Base-by-base conservation (phyloP, 192 early-diverging fungal genomes). In the Coemansia sp. region DNA sequence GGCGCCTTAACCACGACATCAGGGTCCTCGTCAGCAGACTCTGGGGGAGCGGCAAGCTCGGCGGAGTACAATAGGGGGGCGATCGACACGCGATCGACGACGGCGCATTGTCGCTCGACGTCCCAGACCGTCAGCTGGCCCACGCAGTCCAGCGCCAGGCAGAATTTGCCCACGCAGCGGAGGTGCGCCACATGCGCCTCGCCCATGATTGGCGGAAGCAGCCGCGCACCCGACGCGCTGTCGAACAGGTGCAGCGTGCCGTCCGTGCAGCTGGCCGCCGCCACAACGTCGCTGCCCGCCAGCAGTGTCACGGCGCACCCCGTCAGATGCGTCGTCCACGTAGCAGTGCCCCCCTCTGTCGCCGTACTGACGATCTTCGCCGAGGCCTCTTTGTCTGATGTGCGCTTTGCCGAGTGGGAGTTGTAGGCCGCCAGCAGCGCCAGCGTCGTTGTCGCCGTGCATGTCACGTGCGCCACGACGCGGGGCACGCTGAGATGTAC, bases 1-100 rank as follows among this genome's bases (percentile, higher is more conserved):
- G 73, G 73, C 8, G 67, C 73, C n/a, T n/a, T 7, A 34, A 64
- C 24, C 24, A 27, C 45, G 9, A 9, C 3, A 17, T 34, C 53
- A 54, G 33, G 35, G 24, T 21, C 40, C 6, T 35, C 19, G 7
- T 29, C 64, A 16, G 34, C 51, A 29, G 46, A 8, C 35, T 34
- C 24, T 6, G 10, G 1, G 39, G 14, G 3, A 16, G 10, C 33
- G 3, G 33, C 33, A 14, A 73, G 68, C 67, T 65, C 63, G 14
- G 64, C 69, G 1, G 72, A 67, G 66, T 81, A 75, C 14, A 81
- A 63, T 19, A 81, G 45, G 5, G 78, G 78, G 17, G 78, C 78
- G 42, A 81, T 51, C 2, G 73, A 75, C 34, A 72, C 64, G 6
- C 54, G 68, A 13, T 66, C 69, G 7, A 72, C 51, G 0, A 48